Evolutionary conservation across 108 stramenopile genomes (phyloP).

Genomic region (Cylindrotheca closterium): DNA sequence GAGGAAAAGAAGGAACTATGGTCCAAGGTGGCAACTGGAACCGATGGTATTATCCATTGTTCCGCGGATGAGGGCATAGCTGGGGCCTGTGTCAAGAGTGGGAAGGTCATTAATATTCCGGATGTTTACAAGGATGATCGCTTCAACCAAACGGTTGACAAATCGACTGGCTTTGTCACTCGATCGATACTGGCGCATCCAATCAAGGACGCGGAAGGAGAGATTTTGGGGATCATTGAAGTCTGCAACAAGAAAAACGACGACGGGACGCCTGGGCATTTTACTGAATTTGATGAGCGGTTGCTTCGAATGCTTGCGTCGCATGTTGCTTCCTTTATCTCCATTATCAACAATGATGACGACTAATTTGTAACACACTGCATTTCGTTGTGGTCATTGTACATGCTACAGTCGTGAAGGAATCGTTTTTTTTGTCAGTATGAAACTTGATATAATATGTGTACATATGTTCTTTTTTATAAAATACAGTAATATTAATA

Average conservation of each 20-base stretch:
- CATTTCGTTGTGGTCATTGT: too few relatives aligned
- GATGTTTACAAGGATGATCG: slow-evolving; percentile 57
- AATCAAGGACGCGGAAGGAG: slow-evolving; percentile 36
- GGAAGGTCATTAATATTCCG: slow-evolving; percentile 42
- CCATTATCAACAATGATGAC: slow-evolving; percentile 9
- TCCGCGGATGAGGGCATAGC: slow-evolving; percentile 36
- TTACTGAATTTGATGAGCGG: slow-evolving; percentile 52
- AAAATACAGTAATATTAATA: too few relatives aligned
- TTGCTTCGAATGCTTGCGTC: slow-evolving; percentile 47
- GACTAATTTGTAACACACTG: too few relatives aligned
- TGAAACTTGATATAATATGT: too few relatives aligned
- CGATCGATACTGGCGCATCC: slow-evolving; percentile 51
- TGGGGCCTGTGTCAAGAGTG: slow-evolving; percentile 38
- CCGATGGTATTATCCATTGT: slow-evolving; percentile 45
- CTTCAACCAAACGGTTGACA: slow-evolving; percentile 61
- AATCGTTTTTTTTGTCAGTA: too few relatives aligned
- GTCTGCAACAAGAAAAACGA: slow-evolving; percentile 57
- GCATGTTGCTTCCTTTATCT: slow-evolving; percentile 58
- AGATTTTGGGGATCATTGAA: slow-evolving; percentile 53
- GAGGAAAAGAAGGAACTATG: slow-evolving; percentile 28
- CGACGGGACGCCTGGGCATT: slow-evolving; percentile 27
- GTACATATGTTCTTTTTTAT: too few relatives aligned
- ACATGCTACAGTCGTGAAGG: too few relatives aligned
- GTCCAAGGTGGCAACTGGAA: slow-evolving; percentile 25
- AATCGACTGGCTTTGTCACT: slow-evolving; percentile 61